phyloP scores from a whole-genome alignment of 495 filamentous ascomycete species.

The Xylaria acuta region DNA sequence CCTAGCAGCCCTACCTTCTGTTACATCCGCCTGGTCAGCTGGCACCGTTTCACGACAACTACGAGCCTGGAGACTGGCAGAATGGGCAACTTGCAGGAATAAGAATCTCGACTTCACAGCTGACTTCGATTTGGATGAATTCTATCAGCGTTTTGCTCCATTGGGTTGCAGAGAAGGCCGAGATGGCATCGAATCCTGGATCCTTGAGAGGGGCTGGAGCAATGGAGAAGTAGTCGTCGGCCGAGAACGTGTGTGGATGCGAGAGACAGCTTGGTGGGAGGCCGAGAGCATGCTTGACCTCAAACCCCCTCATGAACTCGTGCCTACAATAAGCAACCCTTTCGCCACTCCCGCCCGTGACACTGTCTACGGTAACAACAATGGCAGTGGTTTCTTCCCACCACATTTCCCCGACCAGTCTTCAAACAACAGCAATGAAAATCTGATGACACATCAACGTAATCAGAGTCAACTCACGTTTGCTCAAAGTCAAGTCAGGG shows the following conservation, averaged over 20 bases:
- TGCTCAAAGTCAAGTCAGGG: constrained; percentile 61
- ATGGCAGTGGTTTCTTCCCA: constrained; percentile 74
- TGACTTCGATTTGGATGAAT: constrained; percentile 95
- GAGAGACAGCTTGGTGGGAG: constrained; percentile 96
- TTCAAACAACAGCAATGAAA: constrained; percentile 71
- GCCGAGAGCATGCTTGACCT: constrained; percentile 95
- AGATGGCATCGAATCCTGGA: constrained; percentile 95
- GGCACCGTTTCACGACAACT: constrained; percentile 90
- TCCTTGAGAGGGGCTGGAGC: constrained; percentile 95
- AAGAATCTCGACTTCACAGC: constrained; percentile 95
- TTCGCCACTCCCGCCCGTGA: constrained; percentile 59
- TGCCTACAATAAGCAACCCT: constrained; percentile 55
- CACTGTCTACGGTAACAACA: constrained; percentile 67
- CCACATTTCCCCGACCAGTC: constrained; percentile 63
- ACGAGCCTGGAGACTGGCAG: constrained; percentile 87
- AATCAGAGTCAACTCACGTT: constrained; percentile 64
- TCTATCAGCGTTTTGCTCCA: constrained; percentile 76
- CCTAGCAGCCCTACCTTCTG: constrained; percentile 64
- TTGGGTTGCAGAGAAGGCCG: constrained; percentile 89
- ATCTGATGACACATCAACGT: constrained; percentile 67
- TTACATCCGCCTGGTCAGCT: constrained; percentile 83
- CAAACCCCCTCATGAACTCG: constrained; percentile 60
- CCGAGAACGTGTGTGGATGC: constrained; percentile 90
- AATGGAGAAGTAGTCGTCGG: constrained; percentile 95
- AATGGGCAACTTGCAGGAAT: constrained; percentile 94